Base-by-base conservation (phyloP, 805 yeast genomes). In the Candida germanica region DNA sequence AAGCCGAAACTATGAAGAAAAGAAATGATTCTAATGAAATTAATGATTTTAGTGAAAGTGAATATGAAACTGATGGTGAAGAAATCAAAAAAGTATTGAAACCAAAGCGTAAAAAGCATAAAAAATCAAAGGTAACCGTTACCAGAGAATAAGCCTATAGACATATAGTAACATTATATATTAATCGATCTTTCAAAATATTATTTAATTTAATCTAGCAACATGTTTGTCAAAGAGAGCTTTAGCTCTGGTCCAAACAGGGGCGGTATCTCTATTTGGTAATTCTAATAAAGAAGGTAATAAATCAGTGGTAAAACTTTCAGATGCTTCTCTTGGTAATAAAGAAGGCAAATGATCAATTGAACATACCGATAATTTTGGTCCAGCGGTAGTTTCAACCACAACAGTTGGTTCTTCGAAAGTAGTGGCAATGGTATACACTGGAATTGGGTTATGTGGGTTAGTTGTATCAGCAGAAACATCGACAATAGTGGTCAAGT, bases 401-500 rank as follows among this genome's bases (percentile, higher is more conserved):
- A 65, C 61, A 30, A 87, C 97, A 2, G 96, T 89, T 47, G 98
- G 99, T 51, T 87, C 77, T 47, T 77, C 76, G 71, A 93, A 93
- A 5, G 83, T 88, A 19, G 98, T 91, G 39, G 96, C 95, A 48
- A 87, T 72, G 16, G 79, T 70, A 64, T 93, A 94, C 36, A 93
- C 91, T 43, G 99, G 98, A 41, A 93, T 77, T 39, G 99, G 99
- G 69, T 93, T 93, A 72, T 88, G 91, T 43, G 97, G 97, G 64
- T 93, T 93, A 37, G 98, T 93, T 31, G 98, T 93, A 67, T 93
- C 99, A 38, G 98, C 98, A 35, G 96, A 86, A 39, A 93, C 99
- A 62, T 93, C 99, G 35, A 93, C 97, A 43, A 93, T 87, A 12
- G 94, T 87, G 63, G 91, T 79, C 57, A 93, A 76, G 47, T 74